These are phyloP conservation scores for Alternaria longipes DNA, from an alignment of 2,329 filamentous ascomycete species.

Conservation along the genomic window DNA sequence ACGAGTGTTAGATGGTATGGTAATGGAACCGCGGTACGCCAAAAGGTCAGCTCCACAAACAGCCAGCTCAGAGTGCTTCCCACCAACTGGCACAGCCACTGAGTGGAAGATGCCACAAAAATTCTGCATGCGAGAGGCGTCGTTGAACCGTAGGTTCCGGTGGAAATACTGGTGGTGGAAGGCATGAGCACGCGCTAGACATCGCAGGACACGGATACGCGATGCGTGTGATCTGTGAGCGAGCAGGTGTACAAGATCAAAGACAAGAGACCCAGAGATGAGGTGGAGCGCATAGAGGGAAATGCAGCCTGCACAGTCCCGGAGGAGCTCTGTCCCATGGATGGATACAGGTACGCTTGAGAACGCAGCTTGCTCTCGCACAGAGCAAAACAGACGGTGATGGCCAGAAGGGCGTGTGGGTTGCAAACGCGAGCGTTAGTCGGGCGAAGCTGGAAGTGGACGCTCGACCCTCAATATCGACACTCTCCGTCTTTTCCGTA, in stretches of 20 bases:
- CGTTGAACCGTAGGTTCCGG: background rate
- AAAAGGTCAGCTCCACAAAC: background rate
- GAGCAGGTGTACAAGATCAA: background rate
- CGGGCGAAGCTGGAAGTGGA: background rate
- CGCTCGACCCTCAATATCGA: background rate
- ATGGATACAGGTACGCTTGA: background rate
- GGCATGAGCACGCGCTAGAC: background rate
- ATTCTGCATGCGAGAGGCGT: conserved; percentile 1
- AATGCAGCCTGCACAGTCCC: background rate
- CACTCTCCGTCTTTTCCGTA: background rate
- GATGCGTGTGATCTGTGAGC: background rate
- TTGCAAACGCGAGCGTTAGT: background rate
- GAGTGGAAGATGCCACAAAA: background rate
- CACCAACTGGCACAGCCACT: background rate
- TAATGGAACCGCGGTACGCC: background rate
- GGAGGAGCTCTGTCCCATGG: background rate
- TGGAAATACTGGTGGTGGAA: background rate
- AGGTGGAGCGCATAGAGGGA: background rate
- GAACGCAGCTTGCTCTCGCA: background rate
- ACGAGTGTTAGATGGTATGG: background rate
- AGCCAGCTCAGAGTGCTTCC: background rate
- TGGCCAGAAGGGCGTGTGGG: background rate
- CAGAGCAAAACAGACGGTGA: background rate
- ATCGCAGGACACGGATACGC: background rate
- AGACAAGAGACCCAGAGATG: background rate